Base-by-base conservation (phyloP, 257 asterid species). In the Solanum acaule region DNA sequence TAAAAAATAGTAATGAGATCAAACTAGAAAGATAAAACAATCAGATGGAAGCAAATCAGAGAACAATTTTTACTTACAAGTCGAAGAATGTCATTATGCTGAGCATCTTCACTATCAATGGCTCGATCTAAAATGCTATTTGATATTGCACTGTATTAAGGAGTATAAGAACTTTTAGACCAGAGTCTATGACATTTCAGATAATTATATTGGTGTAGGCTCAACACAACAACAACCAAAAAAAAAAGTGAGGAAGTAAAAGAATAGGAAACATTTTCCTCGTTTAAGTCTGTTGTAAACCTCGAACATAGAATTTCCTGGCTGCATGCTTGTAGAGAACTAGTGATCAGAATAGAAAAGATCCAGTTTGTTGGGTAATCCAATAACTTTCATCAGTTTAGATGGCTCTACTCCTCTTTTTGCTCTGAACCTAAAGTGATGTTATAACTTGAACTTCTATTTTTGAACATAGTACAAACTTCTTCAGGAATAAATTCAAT, bases 111-210 rank as follows among this genome's bases (percentile, higher is more conserved):
- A 6, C 94, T 88, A 88, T 94, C 95, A 63, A 95, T 92, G 63
- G 98, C 95, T 84, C 91, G 94, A 89, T 95, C 98, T 90, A 95
- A 87, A 90, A 95, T 95, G 91, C 98, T 94, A 91, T 93, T 93
- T 25, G 93, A 91, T 65, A 94, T 93, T 85, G 95, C 95, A 89
- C 98, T 95, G 92, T 70, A 83, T 79, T 85, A 89, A 86, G 42
- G 18, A 86, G 79, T 29, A 42, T 52, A 46, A 70, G 29, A 75
- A 81, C 29, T 49, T 46, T 29, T 46, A 81, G 68, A 49, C 70
- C 42, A 81, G 18, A 46, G 35, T 46, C 40, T 9, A 42, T 14
- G 85, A 44, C 85, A 44, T 44, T 44, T 79, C 67, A 44, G 40
- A 79, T 14, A 27, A 44, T 44, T 79, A 27, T 44, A 44, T 44